Base-by-base conservation (phyloP, 108 stramenopile species). In the Nitzschia sp. region DNA sequence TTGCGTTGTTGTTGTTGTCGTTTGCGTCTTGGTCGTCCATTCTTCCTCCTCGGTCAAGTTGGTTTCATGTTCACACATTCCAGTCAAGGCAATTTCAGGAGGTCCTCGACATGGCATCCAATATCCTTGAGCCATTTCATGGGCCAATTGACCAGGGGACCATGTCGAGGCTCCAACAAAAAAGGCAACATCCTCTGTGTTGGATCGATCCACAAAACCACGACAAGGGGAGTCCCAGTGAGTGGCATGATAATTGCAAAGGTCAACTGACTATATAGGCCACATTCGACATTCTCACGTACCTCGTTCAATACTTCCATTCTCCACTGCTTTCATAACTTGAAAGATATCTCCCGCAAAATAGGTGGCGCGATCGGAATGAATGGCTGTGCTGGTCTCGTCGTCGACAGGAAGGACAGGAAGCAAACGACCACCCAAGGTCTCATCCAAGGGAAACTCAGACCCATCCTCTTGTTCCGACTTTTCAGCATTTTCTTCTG, bases 91-190 rank as follows among this genome's bases (percentile, higher is more conserved):
- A 57, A 89, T 86, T 20, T 84, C 76, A 6, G 88, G 75, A 10
- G 88, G 86, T 14, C 78, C 92, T 24, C 76, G 69, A 60, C 80
- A 83, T 8, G 86, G 89, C 19, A 91, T 72, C 92, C 92, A 93
- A 68, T 70, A 90, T 10, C 92, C 92, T 51, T 80, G 74, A 62
- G 84, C 85, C 5, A 93, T 81, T 76, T 93, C 92, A 51, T 67
- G 75, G 41, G 86, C 79, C 43, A 93, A 77, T 70, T 93, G 92
- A 1, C 89, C 86, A 1, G 78, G 77, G 10, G 73, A 60, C 92
- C 92, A 93, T 39, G 81, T 82, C 12, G 80, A 82, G 24, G 89
- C 87, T 14, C 92, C 92, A 39, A 89, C 81, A 17, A 88, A 77
- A 67, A 93, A 93, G 20, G 83, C 79, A 53, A 88, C 77, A 52